Conservation (phyloP, 2,329 filamentous ascomycete species). For the Dactylellina cionopaga region DNA sequence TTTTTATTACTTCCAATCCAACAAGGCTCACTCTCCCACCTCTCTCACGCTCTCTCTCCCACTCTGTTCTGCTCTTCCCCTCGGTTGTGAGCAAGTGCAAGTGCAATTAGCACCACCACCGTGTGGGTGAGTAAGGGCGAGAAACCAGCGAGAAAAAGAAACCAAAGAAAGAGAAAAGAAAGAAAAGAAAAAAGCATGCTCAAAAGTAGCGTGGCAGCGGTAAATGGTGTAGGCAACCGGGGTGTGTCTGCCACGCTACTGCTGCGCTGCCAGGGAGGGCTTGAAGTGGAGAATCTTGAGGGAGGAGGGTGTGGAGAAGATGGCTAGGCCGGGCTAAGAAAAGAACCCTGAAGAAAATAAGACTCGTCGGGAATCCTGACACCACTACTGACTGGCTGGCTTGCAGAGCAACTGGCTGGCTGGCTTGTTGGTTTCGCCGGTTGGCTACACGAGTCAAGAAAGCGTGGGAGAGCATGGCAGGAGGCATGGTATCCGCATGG, state of each 20-base stretch:
- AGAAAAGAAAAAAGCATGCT: slow-evolving; percentile 41
- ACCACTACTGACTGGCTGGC: no score
- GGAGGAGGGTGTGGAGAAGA: not conserved
- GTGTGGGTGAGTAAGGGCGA: no score
- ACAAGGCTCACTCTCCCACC: slow-evolving; percentile 23
- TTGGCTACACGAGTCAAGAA: slow-evolving; percentile 26
- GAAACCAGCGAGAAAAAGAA: no score
- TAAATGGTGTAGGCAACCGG: slow-evolving; percentile 53
- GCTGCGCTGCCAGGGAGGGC: slow-evolving; percentile 50
- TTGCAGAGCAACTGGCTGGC: no score
- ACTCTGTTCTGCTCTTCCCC: slow-evolving; percentile 6
- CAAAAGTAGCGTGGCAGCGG: slow-evolving; percentile 53
- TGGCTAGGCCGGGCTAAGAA: slow-evolving; percentile 22
- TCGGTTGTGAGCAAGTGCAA: slow-evolving; percentile 44
- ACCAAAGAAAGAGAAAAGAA: slow-evolving; percentile 21
- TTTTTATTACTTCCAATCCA: slow-evolving; percentile 37
- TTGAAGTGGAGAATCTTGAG: slow-evolving; percentile 31
- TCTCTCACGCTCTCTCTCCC: slow-evolving; percentile 18
- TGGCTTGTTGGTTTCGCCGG: no score
- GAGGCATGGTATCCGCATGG: slow-evolving; percentile 12
- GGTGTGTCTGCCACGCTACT: slow-evolving; percentile 53
- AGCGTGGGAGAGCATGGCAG: slow-evolving; percentile 1
- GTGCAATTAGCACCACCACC: no score
- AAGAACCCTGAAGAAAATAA: slow-evolving; percentile 20
- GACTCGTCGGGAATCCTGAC: slow-evolving; percentile 27